These are phyloP conservation scores for Cucurbita ficifolia DNA, from an alignment of 306 rosid species.

Conservation along the genomic window DNA sequence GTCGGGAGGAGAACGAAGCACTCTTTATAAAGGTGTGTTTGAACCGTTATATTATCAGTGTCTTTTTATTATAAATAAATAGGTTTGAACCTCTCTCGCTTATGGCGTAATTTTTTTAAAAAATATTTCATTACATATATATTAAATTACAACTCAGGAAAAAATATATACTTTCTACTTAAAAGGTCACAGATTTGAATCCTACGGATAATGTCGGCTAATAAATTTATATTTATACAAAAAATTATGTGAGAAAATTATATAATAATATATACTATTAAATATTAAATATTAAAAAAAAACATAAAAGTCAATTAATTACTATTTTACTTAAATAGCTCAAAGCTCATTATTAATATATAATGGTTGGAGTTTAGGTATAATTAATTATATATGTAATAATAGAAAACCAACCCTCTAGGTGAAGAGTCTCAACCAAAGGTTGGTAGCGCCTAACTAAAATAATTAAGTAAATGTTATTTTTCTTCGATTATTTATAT, in stretches of 20 bases:
- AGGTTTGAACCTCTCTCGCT: too few species aligned
- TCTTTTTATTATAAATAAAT: too few species aligned
- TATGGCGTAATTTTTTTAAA: too few species aligned
- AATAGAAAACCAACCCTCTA: not conserved
- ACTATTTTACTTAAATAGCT: not conserved
- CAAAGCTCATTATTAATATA: not conserved
- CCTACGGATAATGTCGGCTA: too few species aligned
- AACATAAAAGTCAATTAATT: not conserved
- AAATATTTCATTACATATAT: too few species aligned
- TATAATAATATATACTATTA: not conserved
- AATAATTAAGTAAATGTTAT: not conserved
- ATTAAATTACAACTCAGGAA: too few species aligned
- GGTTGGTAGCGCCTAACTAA: not conserved
- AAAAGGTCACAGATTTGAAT: too few species aligned
- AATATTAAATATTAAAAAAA: not conserved
- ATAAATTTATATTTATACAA: not conserved
- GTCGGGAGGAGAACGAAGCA: too few species aligned
- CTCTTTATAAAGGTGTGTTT: too few species aligned
- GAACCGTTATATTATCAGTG: too few species aligned
- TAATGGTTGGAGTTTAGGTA: not conserved
- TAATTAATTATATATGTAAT: not conserved
- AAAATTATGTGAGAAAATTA: not conserved
- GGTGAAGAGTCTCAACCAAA: constrained; percentile 1
- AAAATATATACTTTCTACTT: too few species aligned
- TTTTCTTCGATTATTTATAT: not conserved